Percentiles rank a stretch among this genome's conserved stretches.
These are phyloP conservation scores for Beauveria sp. DNA, from an alignment of 2,329 filamentous ascomycete genomes.

Conservation along the genomic window DNA sequence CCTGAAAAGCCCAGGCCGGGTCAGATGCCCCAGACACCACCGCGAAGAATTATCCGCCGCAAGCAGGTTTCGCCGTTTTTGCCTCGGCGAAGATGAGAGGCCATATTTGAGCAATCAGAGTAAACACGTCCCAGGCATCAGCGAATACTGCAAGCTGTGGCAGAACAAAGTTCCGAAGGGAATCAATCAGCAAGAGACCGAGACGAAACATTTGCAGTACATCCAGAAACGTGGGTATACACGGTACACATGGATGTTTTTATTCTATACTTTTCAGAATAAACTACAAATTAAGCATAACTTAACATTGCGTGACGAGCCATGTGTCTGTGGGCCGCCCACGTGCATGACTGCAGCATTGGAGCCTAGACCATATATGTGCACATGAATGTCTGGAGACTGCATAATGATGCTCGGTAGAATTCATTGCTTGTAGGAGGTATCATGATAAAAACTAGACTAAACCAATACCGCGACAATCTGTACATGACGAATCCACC, in stretches of 20 bases:
- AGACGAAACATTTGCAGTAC: background rate
- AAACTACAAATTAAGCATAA: background rate
- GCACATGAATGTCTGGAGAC: too few relatives aligned
- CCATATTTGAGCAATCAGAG: background rate
- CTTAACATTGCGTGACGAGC: background rate
- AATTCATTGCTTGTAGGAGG: constrained; percentile 5
- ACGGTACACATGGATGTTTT: background rate
- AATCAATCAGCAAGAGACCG: background rate
- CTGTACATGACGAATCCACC: too few relatives aligned
- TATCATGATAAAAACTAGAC: constrained; percentile 1
- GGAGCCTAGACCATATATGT: too few relatives aligned
- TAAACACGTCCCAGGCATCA: background rate
- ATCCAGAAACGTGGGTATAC: background rate
- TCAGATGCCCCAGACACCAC: background rate
- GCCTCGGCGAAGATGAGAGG: background rate
- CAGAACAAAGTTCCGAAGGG: background rate
- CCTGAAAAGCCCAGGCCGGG: background rate
- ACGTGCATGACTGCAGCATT: background rate
- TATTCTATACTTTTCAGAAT: background rate
- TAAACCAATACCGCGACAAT: background rate
- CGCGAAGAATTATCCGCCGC: constrained; percentile 1
- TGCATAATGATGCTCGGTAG: background rate
- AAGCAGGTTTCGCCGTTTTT: constrained; percentile 1
- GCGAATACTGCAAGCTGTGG: background rate
- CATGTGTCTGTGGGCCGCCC: background rate